Evolutionary conservation across 345 rosid genomes (phyloP).

Genomic region (Aethionema arabicum): DNA sequence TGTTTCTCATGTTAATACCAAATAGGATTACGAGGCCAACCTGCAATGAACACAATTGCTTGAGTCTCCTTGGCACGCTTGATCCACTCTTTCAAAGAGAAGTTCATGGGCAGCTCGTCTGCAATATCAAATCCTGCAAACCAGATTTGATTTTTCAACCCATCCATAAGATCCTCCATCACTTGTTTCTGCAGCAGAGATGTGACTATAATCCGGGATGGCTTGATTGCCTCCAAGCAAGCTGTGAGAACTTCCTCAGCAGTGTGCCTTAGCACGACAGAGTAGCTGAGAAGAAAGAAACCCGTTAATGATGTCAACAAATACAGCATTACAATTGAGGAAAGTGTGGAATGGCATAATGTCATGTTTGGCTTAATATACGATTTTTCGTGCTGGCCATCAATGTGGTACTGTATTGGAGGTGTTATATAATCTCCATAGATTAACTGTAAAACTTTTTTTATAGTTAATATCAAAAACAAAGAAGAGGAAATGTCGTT

Average conservation of each 20-base stretch:
- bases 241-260: constrained; percentile 92
- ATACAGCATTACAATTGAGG: background rate
- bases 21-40: constrained; percentile 39
- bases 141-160: constrained; percentile 67
- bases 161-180: constrained; percentile 66
- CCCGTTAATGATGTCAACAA: constrained; percentile 8
- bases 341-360: background rate
- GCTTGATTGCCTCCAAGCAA: constrained; percentile 83
- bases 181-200: constrained; percentile 76
- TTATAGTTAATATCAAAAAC: background rate
- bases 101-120: constrained; percentile 61
- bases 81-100: constrained; percentile 72
- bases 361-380: constrained; percentile 3
- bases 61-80: constrained; percentile 59
- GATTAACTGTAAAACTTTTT: constrained; percentile 12
- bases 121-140: constrained; percentile 77
- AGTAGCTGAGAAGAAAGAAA: constrained; percentile 58
- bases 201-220: constrained; percentile 72
- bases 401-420: constrained; percentile 9
- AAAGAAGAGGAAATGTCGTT: background rate
- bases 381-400: background rate
- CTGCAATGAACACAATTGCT: constrained; percentile 89
- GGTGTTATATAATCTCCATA: constrained; percentile 9
- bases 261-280: constrained; percentile 93
- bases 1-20: constrained; percentile 7